Evolutionary conservation across 495 filamentous ascomycete genomes (phyloP).

Genomic region (Daldinia concentrica): DNA sequence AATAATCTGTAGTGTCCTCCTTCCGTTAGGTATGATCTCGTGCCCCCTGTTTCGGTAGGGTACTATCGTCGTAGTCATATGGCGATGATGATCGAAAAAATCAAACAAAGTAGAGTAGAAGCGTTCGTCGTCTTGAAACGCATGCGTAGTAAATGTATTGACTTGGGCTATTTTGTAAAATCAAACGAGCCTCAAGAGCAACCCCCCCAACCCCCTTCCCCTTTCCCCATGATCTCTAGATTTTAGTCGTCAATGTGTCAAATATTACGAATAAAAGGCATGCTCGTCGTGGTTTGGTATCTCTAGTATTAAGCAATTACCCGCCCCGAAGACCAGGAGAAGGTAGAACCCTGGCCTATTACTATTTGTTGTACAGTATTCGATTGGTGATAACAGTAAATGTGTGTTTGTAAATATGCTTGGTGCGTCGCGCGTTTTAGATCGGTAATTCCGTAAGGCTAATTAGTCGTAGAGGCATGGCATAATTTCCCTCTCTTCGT

Average conservation of each 20-base stretch:
- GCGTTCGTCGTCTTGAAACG: conserved; percentile 28
- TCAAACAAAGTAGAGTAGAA: conserved; percentile 21
- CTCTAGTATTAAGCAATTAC: conserved; percentile 47
- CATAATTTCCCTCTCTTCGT: conserved; percentile 20
- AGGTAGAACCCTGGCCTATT: conserved; percentile 21
- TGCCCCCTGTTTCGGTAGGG: conserved; percentile 8
- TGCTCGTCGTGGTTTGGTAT: conserved; percentile 48
- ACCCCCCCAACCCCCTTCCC: conserved; percentile 22
- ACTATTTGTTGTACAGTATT: conserved; percentile 44
- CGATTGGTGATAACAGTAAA: conserved; percentile 25
- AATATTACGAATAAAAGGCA: conserved; percentile 42
- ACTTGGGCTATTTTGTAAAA: conserved; percentile 32
- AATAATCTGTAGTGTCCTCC: conserved; percentile 6
- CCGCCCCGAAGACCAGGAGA: conserved; percentile 27
- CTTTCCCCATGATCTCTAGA: conserved; percentile 29
- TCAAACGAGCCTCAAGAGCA: conserved; percentile 29
- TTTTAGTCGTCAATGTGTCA: conserved; percentile 41
- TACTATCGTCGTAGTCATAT: conserved; percentile 22
- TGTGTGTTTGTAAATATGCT: conserved; percentile 10
- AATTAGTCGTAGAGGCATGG: conserved; percentile 20
- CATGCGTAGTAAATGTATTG: conserved; percentile 37
- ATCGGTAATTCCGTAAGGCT: conserved; percentile 25
- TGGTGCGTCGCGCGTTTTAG: conserved; percentile 25
- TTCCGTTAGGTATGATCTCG: conserved; percentile 14
- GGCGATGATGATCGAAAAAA: conserved; percentile 5